Conservation (phyloP, 768 basidiomycete species). For the Suillus sp. region DNA sequence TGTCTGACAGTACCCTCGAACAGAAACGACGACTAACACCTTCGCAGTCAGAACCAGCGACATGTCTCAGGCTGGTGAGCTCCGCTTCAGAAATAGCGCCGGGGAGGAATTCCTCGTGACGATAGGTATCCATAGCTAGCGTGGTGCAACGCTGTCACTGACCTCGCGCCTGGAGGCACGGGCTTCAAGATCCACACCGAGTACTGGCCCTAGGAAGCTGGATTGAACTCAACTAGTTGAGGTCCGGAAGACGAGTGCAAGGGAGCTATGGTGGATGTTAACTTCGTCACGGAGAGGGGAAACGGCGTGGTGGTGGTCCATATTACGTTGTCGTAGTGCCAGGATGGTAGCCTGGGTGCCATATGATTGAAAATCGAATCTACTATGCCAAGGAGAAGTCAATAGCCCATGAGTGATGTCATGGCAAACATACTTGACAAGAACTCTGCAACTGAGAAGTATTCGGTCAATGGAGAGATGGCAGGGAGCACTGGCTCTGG, state of each 20-base stretch:
- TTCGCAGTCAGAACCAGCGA: conserved; percentile 29
- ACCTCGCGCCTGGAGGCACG: conserved; percentile 28
- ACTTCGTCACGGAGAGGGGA: background rate
- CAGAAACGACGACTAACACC: background rate
- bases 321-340: background rate
- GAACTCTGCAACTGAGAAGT: background rate
- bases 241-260: background rate
- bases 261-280: background rate
- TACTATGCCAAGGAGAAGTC: background rate
- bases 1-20: background rate
- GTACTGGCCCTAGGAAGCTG: conserved; percentile 24
- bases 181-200: conserved; percentile 28
- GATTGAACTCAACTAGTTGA: background rate
- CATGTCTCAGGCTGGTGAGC: conserved; percentile 40
- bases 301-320: background rate
- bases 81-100: conserved; percentile 34
- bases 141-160: conserved; percentile 42
- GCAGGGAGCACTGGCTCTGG: background rate
- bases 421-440: background rate
- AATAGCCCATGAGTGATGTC: background rate
- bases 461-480: background rate
- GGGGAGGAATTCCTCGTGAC: conserved; percentile 37
- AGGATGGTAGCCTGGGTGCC: background rate
- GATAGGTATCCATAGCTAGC: conserved; percentile 42
- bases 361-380: background rate